phyloP scores from a whole-genome alignment of 306 rosid genomes.

The Leucaena leucocephala region DNA sequence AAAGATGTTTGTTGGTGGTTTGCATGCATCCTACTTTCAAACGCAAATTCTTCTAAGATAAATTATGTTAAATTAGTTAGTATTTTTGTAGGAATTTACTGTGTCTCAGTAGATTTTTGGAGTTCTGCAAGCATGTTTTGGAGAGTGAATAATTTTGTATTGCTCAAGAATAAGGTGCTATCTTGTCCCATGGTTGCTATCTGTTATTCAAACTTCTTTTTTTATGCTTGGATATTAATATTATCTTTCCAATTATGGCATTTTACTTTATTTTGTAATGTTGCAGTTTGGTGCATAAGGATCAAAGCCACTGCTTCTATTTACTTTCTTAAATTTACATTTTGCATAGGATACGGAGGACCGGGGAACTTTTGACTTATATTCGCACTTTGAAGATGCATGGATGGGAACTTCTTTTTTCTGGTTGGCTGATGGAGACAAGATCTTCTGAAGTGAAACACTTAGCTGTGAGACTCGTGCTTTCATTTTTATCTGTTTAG shows the following conservation, averaged over 20 bases:
- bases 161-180: slow-evolving; percentile 6
- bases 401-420: slow-evolving; percentile 92
- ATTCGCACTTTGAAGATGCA: slow-evolving; percentile 94
- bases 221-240: slow-evolving; percentile 1
- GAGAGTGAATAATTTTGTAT: slow-evolving; percentile 13
- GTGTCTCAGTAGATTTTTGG: slow-evolving; percentile 1
- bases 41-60: not conserved
- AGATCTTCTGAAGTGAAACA: slow-evolving; percentile 84
- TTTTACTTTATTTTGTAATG: slow-evolving; percentile 1
- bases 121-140: slow-evolving; percentile 15
- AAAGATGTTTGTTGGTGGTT: slow-evolving; percentile 3
- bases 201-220: slow-evolving; percentile 14
- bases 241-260: slow-evolving; percentile 26
- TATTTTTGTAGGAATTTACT: slow-evolving; percentile 9
- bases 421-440: slow-evolving; percentile 92
- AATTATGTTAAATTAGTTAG: not conserved
- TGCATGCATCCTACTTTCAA: not conserved
- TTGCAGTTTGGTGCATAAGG: slow-evolving; percentile 27
- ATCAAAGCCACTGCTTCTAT: slow-evolving; percentile 23
- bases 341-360: slow-evolving; percentile 74
- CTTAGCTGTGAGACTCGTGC: slow-evolving; percentile 66
- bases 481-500: slow-evolving; percentile 16
- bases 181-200: slow-evolving; percentile 8
- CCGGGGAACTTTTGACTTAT: slow-evolving; percentile 81
- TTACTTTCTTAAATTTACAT: slow-evolving; percentile 10